These are phyloP conservation scores for Cercospora zeina DNA, from an alignment of 2,329 filamentous ascomycete genomes.

Conservation along the genomic window DNA sequence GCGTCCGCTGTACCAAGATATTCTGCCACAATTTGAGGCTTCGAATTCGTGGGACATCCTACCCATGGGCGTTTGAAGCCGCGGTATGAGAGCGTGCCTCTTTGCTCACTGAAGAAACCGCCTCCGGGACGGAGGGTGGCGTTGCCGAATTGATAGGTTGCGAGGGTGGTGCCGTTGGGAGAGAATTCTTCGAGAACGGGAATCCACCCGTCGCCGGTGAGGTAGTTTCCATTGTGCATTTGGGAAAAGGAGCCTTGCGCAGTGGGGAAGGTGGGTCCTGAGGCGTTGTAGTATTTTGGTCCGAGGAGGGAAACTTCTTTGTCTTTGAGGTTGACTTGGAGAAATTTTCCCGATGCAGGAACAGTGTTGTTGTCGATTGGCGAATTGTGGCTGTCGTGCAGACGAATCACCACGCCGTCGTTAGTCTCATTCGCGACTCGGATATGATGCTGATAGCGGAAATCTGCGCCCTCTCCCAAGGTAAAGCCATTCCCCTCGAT, in stretches of 20 bases:
- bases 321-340: constrained; percentile 21
- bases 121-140: constrained; percentile 14
- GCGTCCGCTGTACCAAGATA: constrained; percentile 4
- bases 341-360: constrained; percentile 27
- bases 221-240: constrained; percentile 22
- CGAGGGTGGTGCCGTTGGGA: constrained; percentile 16
- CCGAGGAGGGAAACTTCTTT: constrained; percentile 20
- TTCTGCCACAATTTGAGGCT: constrained; percentile 20
- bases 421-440: constrained; percentile 16
- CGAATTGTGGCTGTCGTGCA: constrained; percentile 30
- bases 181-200: constrained; percentile 30
- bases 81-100: constrained; percentile 27
- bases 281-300: constrained; percentile 20
- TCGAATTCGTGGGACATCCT: constrained; percentile 25
- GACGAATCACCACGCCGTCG: constrained; percentile 11
- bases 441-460: constrained; percentile 32
- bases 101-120: constrained; percentile 12
- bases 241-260: constrained; percentile 27
- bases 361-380: constrained; percentile 28
- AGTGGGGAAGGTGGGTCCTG: constrained; percentile 25
- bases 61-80: constrained; percentile 28
- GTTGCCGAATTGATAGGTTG: constrained; percentile 29
- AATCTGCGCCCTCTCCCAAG: constrained; percentile 20
- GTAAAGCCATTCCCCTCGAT: constrained; percentile 22
- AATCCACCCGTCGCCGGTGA: constrained; percentile 27